Conservation (phyloP, 2,329 filamentous ascomycete genomes). For the Exophiala lecanii-corni region DNA sequence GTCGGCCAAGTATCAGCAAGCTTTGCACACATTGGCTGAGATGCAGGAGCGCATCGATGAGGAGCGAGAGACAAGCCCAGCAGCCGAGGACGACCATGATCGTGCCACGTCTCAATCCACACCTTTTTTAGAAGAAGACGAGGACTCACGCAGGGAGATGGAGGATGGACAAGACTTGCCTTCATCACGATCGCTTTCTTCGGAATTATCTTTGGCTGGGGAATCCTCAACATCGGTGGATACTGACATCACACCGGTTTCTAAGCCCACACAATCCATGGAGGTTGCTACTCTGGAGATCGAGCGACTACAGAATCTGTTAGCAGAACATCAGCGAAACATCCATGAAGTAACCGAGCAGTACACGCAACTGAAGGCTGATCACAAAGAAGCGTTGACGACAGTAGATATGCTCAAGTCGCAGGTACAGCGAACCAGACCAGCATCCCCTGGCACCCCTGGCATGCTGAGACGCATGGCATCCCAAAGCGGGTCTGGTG, state of each 20-base stretch:
- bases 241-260: slow-evolving; percentile 24
- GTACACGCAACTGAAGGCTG: slow-evolving; percentile 76
- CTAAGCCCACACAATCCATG: slow-evolving; percentile 14
- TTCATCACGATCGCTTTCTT: slow-evolving; percentile 86
- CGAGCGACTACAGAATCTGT: slow-evolving; percentile 63
- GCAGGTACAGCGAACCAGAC: slow-evolving; percentile 67
- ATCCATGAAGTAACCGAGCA: slow-evolving; percentile 69
- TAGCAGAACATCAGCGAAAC: slow-evolving; percentile 70
- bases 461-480: slow-evolving; percentile 90
- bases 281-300: slow-evolving; percentile 54
- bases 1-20: slow-evolving; percentile 84
- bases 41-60: slow-evolving; percentile 83
- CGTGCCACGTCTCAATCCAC: slow-evolving; percentile 51
- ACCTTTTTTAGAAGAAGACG: slow-evolving; percentile 79
- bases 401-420: slow-evolving; percentile 90
- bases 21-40: slow-evolving; percentile 73
- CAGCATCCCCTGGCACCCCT: slow-evolving; percentile 44
- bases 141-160: slow-evolving; percentile 52
- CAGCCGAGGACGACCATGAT: slow-evolving; percentile 43
- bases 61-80: slow-evolving; percentile 52
- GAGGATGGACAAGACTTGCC: slow-evolving; percentile 65
- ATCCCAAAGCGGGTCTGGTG: slow-evolving; percentile 79
- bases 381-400: slow-evolving; percentile 76
- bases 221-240: slow-evolving; percentile 65
- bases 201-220: slow-evolving; percentile 85